Evolutionary conservation across 23 red algal species (phyloP).

Genomic region (Gracilaria vermiculophylla): DNA sequence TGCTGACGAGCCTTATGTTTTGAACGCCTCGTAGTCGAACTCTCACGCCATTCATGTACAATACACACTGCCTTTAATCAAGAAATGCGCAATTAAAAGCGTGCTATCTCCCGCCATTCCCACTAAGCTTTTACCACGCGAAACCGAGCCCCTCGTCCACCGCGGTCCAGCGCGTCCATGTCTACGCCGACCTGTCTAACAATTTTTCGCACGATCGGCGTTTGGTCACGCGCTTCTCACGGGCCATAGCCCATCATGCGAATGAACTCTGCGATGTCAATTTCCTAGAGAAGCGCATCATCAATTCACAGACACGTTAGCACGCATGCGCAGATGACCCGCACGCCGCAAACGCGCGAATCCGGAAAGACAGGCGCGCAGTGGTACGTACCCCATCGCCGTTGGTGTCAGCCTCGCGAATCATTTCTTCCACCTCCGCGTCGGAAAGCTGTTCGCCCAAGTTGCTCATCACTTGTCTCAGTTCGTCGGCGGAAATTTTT

Average conservation of each 20-base stretch:
- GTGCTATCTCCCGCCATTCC: too few relatives aligned
- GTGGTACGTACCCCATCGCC: slow-evolving; percentile 74
- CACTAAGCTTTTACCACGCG: too few relatives aligned
- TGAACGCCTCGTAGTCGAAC: not conserved
- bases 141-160: too few relatives aligned
- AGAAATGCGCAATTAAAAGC: too few relatives aligned
- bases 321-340: not conserved
- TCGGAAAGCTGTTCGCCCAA: slow-evolving; percentile 81
- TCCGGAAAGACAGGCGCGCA: not conserved
- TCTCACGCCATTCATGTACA: too few relatives aligned
- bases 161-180: too few relatives aligned
- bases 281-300: slow-evolving; percentile 30
- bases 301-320: not conserved
- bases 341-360: not conserved
- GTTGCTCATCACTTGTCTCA: slow-evolving; percentile 74
- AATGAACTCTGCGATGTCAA: slow-evolving; percentile 74
- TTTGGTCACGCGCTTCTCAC: not conserved
- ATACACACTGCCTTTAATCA: too few relatives aligned
- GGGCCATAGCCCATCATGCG: slow-evolving; percentile 60
- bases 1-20: not conserved
- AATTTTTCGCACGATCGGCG: too few relatives aligned
- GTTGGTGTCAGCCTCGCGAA: slow-evolving; percentile 76
- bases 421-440: slow-evolving; percentile 92
- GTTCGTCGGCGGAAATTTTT: slow-evolving; percentile 80
- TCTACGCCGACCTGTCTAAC: too few relatives aligned